These are phyloP conservation scores for Euryodendron excelsum DNA, from an alignment of 148 eudicot genomes.

Conservation along the genomic window DNA sequence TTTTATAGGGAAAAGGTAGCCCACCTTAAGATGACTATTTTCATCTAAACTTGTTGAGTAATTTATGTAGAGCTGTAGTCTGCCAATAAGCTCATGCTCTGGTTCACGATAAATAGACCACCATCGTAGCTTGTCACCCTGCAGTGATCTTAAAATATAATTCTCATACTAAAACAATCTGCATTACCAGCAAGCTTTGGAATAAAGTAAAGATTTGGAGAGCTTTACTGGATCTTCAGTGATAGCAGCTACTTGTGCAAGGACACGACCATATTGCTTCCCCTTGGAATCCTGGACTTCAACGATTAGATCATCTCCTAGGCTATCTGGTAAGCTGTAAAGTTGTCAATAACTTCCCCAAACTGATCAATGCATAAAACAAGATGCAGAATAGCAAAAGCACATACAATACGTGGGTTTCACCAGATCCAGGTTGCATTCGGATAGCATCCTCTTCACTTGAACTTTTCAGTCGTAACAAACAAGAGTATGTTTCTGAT, in stretches of 20 bases:
- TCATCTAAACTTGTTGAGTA: conserved; percentile 79
- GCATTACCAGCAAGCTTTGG: not conserved
- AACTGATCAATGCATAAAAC: not conserved
- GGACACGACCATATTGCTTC: conserved; percentile 68
- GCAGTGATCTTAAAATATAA: conserved; percentile 28
- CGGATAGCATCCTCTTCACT: conserved; percentile 73
- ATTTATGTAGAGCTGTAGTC: conserved; percentile 68
- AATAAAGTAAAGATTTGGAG: conserved; percentile 9
- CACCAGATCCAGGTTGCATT: conserved; percentile 94
- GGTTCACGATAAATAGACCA: conserved; percentile 93
- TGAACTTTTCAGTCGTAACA: conserved; percentile 77
- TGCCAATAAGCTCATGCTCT: conserved; percentile 93
- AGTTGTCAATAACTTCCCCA: conserved; percentile 24
- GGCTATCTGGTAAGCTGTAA: conserved; percentile 91
- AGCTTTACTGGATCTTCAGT: conserved; percentile 72
- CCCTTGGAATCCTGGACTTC: conserved; percentile 91
- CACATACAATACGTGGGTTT: conserved; percentile 86
- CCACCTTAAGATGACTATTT: conserved; percentile 63
- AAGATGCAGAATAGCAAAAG: conserved; percentile 10
- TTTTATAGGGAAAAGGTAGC: not conserved
- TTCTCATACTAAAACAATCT: not conserved
- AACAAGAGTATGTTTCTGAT: conserved; percentile 68
- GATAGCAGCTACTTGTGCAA: conserved; percentile 82
- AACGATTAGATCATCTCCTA: conserved; percentile 84
- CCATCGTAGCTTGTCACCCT: conserved; percentile 96